Evolutionary conservation across 495 filamentous ascomycete species (phyloP), one percentile per base, ranked within the genome.

Genomic region (Lichenothelia convexa): DNA sequence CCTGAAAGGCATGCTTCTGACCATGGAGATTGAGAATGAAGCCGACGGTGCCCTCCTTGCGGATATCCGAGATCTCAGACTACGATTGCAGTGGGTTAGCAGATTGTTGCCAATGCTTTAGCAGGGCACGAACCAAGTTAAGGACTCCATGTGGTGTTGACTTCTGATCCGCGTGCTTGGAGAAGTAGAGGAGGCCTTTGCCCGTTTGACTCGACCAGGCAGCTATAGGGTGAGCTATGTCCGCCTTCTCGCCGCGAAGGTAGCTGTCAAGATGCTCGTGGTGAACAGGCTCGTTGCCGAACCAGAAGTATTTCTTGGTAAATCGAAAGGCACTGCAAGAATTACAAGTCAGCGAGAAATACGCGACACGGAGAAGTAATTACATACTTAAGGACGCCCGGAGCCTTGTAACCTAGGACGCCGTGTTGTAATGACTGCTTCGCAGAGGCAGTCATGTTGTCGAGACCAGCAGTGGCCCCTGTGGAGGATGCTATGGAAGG

Each of bases 201-300:
- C 89, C 86, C 40, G 89, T 95, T 62, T 91, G 72, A 42, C 67
- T 74, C 38, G 86, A 82, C 78, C 91, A 92, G 29, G 89, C 77
- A 47, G 72, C 76, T 46, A 73, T 78, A 35, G 80, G 71, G 61
- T 87, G 75, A 43, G 78, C 78, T 41, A 76, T 59, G 11, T 80
- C 75, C 31, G 76, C 60, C 77, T 94, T 91, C 68, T 92, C 89
- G 47, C 75, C 75, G 59, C 76, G 75, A 50, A 91, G 68, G 63
- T 80, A 95, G 43, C 58, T 58, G 42, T 63, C 50, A 24, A 92
- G 65, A 50, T 79, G 62, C 59, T 89, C 79, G 42, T 71, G 59
- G 50, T 85, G 70, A 33, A 87, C 63, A 30, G 87, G 57, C 39
- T 91, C 82, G 27, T 79, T 68, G 54, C 75, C 78, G 63, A 97